These are phyloP conservation scores for Thalassiosira mediterranea DNA, from an alignment of 352 stramenopile genomes.

Conservation along the genomic window DNA sequence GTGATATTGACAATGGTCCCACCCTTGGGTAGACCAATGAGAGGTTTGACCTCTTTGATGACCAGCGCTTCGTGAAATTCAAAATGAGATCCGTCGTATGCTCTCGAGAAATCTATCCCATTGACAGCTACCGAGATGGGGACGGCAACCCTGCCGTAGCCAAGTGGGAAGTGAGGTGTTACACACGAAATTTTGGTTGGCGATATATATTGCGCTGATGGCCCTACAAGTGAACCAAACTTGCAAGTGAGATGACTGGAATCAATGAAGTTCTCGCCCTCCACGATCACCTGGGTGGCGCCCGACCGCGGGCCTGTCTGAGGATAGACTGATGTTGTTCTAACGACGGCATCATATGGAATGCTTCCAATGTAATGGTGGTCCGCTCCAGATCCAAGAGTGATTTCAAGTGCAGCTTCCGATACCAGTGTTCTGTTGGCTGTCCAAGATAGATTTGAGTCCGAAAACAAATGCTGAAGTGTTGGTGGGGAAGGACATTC, in stretches of 20 bases:
- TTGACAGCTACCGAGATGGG: slow-evolving; percentile 25
- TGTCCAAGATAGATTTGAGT: slow-evolving; percentile 16
- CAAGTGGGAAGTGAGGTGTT: slow-evolving; percentile 20
- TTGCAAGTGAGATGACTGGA: slow-evolving; percentile 13
- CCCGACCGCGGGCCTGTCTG: slow-evolving; percentile 25
- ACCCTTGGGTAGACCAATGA: slow-evolving; percentile 15
- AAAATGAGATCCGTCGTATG: slow-evolving; percentile 15
- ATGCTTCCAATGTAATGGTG: slow-evolving; percentile 5
- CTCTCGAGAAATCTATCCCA: slow-evolving; percentile 31
- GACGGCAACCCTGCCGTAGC: slow-evolving; percentile 16
- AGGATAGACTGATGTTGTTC: slow-evolving; percentile 18
- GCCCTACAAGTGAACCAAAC: slow-evolving; percentile 22
- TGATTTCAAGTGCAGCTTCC: slow-evolving; percentile 20
- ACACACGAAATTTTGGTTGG: slow-evolving; percentile 29
- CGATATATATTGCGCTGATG: slow-evolving; percentile 26
- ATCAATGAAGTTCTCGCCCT: slow-evolving; percentile 31
- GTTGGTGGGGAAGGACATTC: slow-evolving; percentile 25
- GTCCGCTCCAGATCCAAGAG: slow-evolving; percentile 18
- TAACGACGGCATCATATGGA: slow-evolving; percentile 14
- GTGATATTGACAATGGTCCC: slow-evolving; percentile 23
- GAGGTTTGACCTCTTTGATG: slow-evolving; percentile 21
- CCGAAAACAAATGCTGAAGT: slow-evolving; percentile 32
- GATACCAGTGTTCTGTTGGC: slow-evolving; percentile 27
- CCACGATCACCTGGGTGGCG: slow-evolving; percentile 31
- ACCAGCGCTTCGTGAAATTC: slow-evolving; percentile 38